These are phyloP conservation scores for Rhodamnia rubescens DNA, from an alignment of 345 rosid genomes.

Conservation along the genomic window DNA sequence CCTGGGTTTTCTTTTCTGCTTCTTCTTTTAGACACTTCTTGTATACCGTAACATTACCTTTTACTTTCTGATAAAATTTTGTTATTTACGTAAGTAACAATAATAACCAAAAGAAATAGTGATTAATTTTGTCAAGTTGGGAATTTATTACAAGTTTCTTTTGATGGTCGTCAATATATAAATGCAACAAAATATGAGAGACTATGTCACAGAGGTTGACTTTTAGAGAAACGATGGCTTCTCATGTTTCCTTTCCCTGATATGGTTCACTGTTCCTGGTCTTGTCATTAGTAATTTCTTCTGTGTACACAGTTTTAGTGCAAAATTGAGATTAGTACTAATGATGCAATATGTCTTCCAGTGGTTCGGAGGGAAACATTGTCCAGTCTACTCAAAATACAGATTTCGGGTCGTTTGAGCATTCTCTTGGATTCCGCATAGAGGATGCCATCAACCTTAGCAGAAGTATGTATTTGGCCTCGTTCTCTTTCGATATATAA, in stretches of 20 bases:
- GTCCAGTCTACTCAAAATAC: slow-evolving; percentile 28
- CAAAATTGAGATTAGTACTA: not conserved
- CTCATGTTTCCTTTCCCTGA: not conserved
- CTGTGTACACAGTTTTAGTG: not conserved
- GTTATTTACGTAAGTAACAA: not conserved
- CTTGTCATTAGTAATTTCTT: not conserved
- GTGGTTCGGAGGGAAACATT: slow-evolving; percentile 30
- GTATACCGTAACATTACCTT: not conserved
- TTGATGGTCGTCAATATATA: not conserved
- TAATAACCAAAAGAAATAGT: not conserved
- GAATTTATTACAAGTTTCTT: not conserved
- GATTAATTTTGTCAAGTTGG: not conserved
- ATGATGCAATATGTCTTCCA: slow-evolving; percentile 11
- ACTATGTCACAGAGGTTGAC: not conserved
- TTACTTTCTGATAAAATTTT: not conserved
- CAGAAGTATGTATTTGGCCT: slow-evolving; percentile 25
- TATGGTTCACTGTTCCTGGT: not conserved
- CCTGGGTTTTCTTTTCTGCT: not conserved
- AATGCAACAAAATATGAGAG: not conserved
- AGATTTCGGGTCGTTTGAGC: slow-evolving; percentile 35
- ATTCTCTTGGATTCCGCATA: slow-evolving; percentile 35
- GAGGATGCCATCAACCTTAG: slow-evolving; percentile 44
- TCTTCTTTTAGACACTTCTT: not conserved
- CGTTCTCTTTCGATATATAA: not conserved
- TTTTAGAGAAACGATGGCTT: not conserved